Evolutionary conservation across 2,329 filamentous ascomycete genomes (phyloP).

Genomic region (Cordyceps tenuipes): DNA sequence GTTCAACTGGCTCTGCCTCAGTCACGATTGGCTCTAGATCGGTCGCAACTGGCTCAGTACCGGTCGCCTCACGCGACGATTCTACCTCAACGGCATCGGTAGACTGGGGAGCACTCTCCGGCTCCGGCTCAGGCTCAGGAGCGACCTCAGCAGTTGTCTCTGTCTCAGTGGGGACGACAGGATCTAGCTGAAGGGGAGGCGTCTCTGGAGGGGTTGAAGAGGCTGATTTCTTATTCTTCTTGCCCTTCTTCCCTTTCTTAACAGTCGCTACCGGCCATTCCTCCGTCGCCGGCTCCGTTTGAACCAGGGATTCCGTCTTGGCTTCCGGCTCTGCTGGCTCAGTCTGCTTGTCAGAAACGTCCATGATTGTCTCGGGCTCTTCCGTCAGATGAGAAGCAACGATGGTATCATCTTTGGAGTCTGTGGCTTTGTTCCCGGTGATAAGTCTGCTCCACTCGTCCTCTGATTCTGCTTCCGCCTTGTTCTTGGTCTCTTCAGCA

Average conservation of each 20-base stretch:
- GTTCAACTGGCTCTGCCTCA: conserved; percentile 8
- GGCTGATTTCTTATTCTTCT: conserved; percentile 20
- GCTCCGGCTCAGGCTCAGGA: not conserved
- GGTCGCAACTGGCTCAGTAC: not conserved
- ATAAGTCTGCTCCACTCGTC: conserved; percentile 13
- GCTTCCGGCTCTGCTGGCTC: conserved; percentile 17
- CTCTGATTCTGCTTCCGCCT: not conserved
- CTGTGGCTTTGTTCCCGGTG: conserved; percentile 12
- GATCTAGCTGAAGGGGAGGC: not conserved
- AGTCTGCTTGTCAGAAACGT: not conserved
- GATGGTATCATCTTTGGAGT: conserved; percentile 5
- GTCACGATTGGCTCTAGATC: not conserved
- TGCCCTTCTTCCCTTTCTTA: conserved; percentile 22
- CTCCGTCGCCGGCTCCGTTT: not conserved
- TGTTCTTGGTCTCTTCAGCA: not conserved
- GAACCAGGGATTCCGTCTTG: conserved; percentile 16
- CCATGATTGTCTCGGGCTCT: not conserved
- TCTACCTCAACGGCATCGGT: conserved; percentile 1
- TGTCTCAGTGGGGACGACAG: not conserved
- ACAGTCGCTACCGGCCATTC: conserved; percentile 2
- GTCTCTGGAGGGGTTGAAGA: not conserved
- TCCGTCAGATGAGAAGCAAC: not conserved
- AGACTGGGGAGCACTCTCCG: conserved; percentile 13
- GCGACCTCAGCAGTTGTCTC: not conserved
- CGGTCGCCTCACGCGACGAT: not conserved